A percentile compares a stretch with the other conserved stretches of the same genome.
Evolutionary conservation across 148 eudicot genomes (phyloP).

Genomic region (Chenopodium formosanum): DNA sequence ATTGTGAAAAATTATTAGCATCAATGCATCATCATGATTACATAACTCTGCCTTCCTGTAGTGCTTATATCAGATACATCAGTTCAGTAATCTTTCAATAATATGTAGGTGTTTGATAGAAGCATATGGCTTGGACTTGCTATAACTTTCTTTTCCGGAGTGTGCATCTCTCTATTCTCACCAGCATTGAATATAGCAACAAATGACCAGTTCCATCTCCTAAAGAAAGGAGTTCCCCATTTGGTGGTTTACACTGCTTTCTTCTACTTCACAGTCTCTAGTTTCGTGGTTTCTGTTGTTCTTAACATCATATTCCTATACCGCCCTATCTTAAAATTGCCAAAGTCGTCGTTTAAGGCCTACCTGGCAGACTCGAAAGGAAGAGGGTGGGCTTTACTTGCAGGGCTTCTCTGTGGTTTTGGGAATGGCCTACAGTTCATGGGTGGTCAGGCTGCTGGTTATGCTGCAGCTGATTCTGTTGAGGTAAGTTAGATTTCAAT

Average conservation of each 20-base stretch:
- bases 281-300: constrained; percentile 53
- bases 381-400: constrained; percentile 63
- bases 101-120: constrained; percentile 62
- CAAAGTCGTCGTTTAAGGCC: constrained; percentile 58
- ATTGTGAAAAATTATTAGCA: no score
- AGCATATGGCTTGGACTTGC: constrained; percentile 55
- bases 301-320: constrained; percentile 58
- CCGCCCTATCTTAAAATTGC: constrained; percentile 54
- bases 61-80: neutral
- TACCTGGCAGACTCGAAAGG: constrained; percentile 68
- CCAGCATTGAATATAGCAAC: constrained; percentile 87
- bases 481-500: constrained; percentile 37
- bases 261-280: constrained; percentile 72
- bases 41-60: neutral
- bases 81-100: neutral
- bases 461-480: constrained; percentile 88
- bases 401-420: constrained; percentile 67
- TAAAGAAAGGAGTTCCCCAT: constrained; percentile 69
- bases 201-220: constrained; percentile 69
- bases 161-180: constrained; percentile 72
- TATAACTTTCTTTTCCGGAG: constrained; percentile 69
- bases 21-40: no score
- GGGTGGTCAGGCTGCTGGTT: constrained; percentile 93
- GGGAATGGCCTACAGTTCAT: constrained; percentile 86
- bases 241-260: constrained; percentile 80